Evolutionary conservation across 345 rosid species (phyloP).

Genomic region (Linum tenue): DNA sequence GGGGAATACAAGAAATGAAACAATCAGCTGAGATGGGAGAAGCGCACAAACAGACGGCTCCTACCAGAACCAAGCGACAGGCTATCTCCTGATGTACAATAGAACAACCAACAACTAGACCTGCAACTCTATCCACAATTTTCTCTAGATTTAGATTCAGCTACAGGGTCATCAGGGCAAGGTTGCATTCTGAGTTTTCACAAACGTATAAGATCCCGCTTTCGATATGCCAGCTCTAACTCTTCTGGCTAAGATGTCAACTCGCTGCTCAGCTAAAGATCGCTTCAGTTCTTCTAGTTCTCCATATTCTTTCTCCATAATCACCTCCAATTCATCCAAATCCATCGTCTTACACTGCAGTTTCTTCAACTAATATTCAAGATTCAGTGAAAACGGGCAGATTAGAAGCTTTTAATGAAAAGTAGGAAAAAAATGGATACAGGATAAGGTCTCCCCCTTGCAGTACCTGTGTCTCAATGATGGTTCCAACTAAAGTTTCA

Average conservation of each 20-base stretch:
- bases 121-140: no score
- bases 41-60: no score
- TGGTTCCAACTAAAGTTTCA: slow-evolving; percentile 45
- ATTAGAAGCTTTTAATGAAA: slow-evolving; percentile 7
- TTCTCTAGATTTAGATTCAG: neutral
- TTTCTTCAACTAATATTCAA: slow-evolving; percentile 52
- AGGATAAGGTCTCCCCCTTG: neutral
- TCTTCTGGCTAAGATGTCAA: neutral
- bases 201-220: neutral
- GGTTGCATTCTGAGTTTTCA: neutral
- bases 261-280: slow-evolving; percentile 18
- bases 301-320: slow-evolving; percentile 67
- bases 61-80: no score
- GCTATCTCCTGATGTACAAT: no score
- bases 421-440: neutral
- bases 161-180: neutral
- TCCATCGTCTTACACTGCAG: slow-evolving; percentile 55
- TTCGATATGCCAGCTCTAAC: neutral
- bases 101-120: no score
- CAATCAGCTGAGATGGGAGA: no score
- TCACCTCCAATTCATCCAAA: slow-evolving; percentile 52
- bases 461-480: slow-evolving; percentile 68
- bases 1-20: no score
- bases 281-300: slow-evolving; percentile 48
- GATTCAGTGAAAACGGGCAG: slow-evolving; percentile 5